These are phyloP conservation scores for Carex arenaria DNA, from an alignment of 202 grass and related monocot species.

Conservation along the genomic window DNA sequence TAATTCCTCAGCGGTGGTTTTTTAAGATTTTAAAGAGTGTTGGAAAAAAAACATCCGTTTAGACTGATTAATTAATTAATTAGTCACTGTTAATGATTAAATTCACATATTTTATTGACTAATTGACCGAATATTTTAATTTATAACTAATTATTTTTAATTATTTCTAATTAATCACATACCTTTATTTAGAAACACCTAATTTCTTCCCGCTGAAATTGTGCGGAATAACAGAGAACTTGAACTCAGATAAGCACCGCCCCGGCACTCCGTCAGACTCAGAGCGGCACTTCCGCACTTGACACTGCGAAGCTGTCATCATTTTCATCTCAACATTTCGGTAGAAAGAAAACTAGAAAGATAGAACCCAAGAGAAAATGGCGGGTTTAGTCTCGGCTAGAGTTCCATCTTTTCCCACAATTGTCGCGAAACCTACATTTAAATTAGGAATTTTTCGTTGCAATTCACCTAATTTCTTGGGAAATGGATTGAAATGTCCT, in stretches of 20 bases:
- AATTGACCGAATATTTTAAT: too few species aligned
- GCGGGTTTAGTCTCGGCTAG: neutral
- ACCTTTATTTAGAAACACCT: too few species aligned
- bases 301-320: neutral
- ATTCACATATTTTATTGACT: too few species aligned
- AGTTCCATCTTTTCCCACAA: conserved; percentile 1
- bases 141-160: too few species aligned
- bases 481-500: neutral
- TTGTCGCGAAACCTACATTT: neutral
- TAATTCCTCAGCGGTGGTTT: too few species aligned
- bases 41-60: too few species aligned
- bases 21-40: too few species aligned
- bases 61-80: too few species aligned
- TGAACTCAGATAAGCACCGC: neutral
- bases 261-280: neutral
- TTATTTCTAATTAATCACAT: too few species aligned
- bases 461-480: neutral
- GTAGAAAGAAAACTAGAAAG: conserved; percentile 1
- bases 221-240: neutral
- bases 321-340: conserved; percentile 4
- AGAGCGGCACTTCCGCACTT: neutral
- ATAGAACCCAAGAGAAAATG: neutral
- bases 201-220: neutral
- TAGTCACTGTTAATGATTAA: too few species aligned
- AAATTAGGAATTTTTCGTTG: neutral